Conservation (phyloP, 768 basidiomycete species). For the Russula earlei region DNA sequence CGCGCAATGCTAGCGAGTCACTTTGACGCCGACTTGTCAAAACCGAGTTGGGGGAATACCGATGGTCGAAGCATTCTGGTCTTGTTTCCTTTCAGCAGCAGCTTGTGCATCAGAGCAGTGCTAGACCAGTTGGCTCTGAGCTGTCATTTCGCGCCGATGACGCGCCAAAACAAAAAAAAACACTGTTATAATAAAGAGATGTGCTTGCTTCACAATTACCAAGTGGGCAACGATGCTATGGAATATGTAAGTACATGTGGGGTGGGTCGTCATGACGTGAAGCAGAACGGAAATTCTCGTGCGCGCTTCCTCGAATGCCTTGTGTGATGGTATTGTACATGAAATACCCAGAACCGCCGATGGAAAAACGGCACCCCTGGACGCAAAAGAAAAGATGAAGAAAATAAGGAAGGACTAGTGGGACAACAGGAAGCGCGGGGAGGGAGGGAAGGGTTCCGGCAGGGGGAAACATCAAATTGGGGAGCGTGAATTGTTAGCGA, state of each 20-base stretch:
- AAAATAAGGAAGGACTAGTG: neutral
- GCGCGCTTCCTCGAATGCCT: conserved; percentile 1
- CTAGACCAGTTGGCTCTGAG: too few relatives aligned
- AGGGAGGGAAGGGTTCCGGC: neutral
- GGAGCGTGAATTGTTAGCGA: conserved; percentile 33
- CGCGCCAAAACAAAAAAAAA: neutral
- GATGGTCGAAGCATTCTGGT: too few relatives aligned
- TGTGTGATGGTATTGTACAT: conserved; percentile 10
- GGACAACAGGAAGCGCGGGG: neutral
- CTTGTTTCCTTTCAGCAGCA: too few relatives aligned
- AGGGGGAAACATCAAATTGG: neutral
- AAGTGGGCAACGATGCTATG: conserved; percentile 4
- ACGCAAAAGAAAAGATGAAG: neutral
- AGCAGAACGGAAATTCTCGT: neutral
- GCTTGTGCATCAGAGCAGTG: too few relatives aligned
- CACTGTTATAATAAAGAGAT: conserved; percentile 17
- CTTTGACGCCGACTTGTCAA: too few relatives aligned
- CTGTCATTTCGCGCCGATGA: too few relatives aligned
- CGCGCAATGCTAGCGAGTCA: too few relatives aligned
- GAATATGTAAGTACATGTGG: conserved; percentile 17
- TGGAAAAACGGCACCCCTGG: neutral
- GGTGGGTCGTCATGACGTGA: conserved; percentile 1
- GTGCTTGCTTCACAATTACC: conserved; percentile 17
- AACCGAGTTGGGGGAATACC: too few relatives aligned
- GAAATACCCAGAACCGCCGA: conserved; percentile 9